Base-by-base conservation (phyloP, 495 filamentous ascomycete genomes). In the Tuber borchii region DNA sequence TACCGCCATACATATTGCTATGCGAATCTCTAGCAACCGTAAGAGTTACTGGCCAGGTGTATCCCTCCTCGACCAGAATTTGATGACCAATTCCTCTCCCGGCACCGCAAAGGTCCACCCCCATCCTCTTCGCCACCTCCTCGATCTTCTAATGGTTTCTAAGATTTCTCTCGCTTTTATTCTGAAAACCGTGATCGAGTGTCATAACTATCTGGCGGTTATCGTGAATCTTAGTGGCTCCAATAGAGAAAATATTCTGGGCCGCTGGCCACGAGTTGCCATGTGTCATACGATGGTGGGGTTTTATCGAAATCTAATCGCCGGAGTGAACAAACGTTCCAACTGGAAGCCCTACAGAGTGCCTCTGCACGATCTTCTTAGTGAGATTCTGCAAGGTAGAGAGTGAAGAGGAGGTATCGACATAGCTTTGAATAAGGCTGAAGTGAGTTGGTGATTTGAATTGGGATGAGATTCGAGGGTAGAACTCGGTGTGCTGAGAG, bases 161-260 rank as follows among this genome's bases (percentile, higher is more conserved):
- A 26, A 97, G 83, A 83, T 97, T 97, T 74, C 88, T 83, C 69
- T 93, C 92, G 80, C 85, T 89, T 84, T 91, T 92, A 84, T 97
- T 97, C 81, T 96, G 93, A 1, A 97, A 93, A 79, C 97, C 94
- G 82, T 97, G 95, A 83, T 98, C 95, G 10, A 98, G 87, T 0
- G 94, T 92, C 89, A 97, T 92, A 73, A 97, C 91, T 14, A 96
- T 87, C 85, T 97, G 94, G 6, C 85, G 76, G n/a, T 87, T 87
- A 83, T 93, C 84, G 80, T 93, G 86, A 74, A 97, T 86, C 79
- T 89, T 87, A 34, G 90, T 86, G 1, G 93, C 93, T 26, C 93
- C 94, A 70, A 97, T 95, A 1, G 89, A 90, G 89, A 93, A 91
- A 86, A 94, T 96, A 84, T 99, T 97, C 69, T 88, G 81, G 0